These are phyloP conservation scores for Neltuma alba DNA, from an alignment of 306 rosid species.

Conservation along the genomic window DNA sequence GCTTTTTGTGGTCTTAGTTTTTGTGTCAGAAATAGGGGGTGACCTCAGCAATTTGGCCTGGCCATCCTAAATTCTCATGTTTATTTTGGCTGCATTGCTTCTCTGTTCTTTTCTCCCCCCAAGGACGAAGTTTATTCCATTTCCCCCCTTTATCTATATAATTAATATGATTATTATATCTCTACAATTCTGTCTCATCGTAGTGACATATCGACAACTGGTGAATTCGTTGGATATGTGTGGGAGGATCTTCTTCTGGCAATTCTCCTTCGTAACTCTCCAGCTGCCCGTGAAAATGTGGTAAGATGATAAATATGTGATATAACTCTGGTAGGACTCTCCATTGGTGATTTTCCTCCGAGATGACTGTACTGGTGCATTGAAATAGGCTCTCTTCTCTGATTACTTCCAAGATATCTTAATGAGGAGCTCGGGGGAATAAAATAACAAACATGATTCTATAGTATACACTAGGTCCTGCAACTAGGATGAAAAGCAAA, in stretches of 20 bases:
- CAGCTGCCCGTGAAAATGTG: no score
- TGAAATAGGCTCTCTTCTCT: no score
- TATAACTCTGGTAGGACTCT: no score
- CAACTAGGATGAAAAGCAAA: no score
- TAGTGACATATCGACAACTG: neutral
- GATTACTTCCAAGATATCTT: no score
- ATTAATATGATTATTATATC: neutral
- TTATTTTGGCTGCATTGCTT: neutral
- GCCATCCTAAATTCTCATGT: neutral
- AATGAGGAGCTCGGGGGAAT: no score
- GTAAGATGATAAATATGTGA: no score
- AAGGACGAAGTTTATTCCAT: neutral
- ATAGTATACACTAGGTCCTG: no score
- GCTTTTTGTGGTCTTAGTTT: neutral
- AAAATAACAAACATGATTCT: no score
- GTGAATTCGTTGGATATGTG: neutral
- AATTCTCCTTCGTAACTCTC: neutral
- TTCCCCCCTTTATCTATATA: neutral
- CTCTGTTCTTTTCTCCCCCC: neutral
- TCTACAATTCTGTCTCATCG: neutral
- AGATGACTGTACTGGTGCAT: no score
- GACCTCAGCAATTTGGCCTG: neutral
- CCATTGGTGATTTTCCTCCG: no score
- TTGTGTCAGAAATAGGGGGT: neutral
- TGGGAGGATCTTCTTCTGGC: neutral